These are phyloP conservation scores for Alternaria infectoria DNA, from an alignment of 2,329 filamentous ascomycete species.

Conservation along the genomic window DNA sequence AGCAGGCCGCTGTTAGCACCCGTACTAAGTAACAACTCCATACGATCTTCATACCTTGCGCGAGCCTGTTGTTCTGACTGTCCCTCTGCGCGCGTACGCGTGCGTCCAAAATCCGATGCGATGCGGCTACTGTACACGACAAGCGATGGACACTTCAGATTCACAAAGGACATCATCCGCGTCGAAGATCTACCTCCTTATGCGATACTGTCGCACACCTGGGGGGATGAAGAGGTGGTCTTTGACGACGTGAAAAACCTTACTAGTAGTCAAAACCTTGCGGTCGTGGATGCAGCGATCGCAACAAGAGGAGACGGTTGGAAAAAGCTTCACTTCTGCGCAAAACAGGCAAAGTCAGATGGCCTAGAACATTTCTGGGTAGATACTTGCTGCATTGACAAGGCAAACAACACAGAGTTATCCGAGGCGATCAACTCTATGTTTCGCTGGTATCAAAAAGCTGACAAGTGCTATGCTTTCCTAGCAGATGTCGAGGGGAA, in stretches of 20 bases:
- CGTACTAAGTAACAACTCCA: no score
- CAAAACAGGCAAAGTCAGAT: slow-evolving; percentile 14
- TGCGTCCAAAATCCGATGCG: no score
- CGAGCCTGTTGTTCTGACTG: no score
- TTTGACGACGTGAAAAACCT: not conserved
- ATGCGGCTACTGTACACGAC: not conserved
- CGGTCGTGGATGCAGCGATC: no score
- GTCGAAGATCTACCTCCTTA: slow-evolving; percentile 5
- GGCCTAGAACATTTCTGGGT: not conserved
- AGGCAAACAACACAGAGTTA: not conserved
- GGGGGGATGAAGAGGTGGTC: not conserved
- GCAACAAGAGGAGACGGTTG: slow-evolving; percentile 1
- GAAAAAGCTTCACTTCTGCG: slow-evolving; percentile 21
- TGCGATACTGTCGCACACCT: slow-evolving; percentile 9
- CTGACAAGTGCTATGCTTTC: slow-evolving; percentile 23
- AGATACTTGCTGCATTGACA: not conserved
- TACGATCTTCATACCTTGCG: no score
- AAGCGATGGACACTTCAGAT: accelerated
- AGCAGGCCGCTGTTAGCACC: no score
- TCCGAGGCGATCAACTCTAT: slow-evolving; percentile 14
- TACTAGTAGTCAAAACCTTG: no score
- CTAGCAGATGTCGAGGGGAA: slow-evolving; percentile 15
- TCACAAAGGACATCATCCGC: not conserved
- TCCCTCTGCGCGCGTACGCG: no score
- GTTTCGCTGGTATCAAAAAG: slow-evolving; percentile 25